Evolutionary conservation across 1,284 basidiomycete species (phyloP).

Genomic region (Flammula alnicola): DNA sequence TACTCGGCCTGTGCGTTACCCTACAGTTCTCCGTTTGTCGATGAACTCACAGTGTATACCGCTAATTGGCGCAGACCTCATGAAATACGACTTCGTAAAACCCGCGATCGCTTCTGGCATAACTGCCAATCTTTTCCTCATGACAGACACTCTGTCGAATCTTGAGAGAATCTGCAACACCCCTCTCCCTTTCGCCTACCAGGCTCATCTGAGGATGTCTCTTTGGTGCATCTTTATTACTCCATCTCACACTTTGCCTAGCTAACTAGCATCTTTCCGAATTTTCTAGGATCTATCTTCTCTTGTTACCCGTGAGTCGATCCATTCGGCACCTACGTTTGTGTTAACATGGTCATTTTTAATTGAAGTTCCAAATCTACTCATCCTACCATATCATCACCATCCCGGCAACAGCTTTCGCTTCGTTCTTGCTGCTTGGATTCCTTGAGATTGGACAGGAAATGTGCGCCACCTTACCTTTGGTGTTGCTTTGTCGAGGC

Average conservation of each 20-base stretch:
- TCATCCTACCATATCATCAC: conserved; percentile 53
- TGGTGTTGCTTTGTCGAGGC: not conserved
- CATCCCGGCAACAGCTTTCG: conserved; percentile 63
- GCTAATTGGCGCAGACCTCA: conserved; percentile 34
- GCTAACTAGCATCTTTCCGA: not conserved
- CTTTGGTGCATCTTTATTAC: conserved; percentile 43
- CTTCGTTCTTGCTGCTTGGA: conserved; percentile 62
- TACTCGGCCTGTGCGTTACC: conserved; percentile 49
- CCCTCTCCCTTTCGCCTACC: conserved; percentile 70
- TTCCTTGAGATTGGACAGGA: conserved; percentile 75
- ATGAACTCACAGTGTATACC: not conserved
- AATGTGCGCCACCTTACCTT: conserved; percentile 45
- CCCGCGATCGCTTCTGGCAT: conserved; percentile 54
- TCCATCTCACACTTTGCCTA: not conserved
- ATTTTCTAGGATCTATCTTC: conserved; percentile 55
- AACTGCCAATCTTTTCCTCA: conserved; percentile 44
- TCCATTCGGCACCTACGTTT: not conserved
- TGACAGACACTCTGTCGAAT: conserved; percentile 64
- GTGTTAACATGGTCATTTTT: not conserved
- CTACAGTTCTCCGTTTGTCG: not conserved
- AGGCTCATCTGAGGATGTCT: conserved; percentile 64
- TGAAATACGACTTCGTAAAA: conserved; percentile 47
- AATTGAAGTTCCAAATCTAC: conserved; percentile 62
- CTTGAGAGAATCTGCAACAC: conserved; percentile 64
- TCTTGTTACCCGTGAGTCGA: conserved; percentile 58